Conservation (phyloP, 306 rosid genomes). For the Castanospermum australe region DNA sequence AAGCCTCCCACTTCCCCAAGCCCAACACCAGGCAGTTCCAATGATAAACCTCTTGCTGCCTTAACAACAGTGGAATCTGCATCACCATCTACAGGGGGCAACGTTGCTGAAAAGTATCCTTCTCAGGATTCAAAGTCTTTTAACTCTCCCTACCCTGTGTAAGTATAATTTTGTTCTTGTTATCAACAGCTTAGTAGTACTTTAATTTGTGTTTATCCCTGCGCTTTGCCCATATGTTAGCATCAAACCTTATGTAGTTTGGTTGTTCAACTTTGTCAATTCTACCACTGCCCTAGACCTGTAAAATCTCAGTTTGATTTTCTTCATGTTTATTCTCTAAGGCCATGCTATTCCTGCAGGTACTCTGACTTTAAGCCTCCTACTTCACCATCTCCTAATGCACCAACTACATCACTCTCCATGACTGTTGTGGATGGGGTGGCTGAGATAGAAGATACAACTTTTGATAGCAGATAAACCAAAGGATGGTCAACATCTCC, state of each 20-base stretch:
- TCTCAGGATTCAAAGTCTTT: slow-evolving; percentile 28
- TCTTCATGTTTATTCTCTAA: not conserved
- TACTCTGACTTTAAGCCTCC: slow-evolving; percentile 84
- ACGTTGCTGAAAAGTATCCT: slow-evolving; percentile 24
- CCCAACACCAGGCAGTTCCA: slow-evolving; percentile 51
- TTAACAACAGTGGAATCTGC: slow-evolving; percentile 26
- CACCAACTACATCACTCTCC: slow-evolving; percentile 42
- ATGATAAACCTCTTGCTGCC: slow-evolving; percentile 22
- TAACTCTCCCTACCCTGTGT: slow-evolving; percentile 51
- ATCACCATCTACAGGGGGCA: slow-evolving; percentile 27
- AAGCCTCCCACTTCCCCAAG: slow-evolving; percentile 67
- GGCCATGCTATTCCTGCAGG: slow-evolving; percentile 38
- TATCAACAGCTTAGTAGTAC: not conserved
- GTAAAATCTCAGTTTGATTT: not conserved
- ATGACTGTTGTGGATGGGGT: slow-evolving; percentile 26
- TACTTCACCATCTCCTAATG: slow-evolving; percentile 73
- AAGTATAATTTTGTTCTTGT: slow-evolving; percentile 24
- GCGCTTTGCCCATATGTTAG: not conserved
- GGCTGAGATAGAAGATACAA: slow-evolving; percentile 11
- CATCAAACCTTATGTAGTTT: not conserved
- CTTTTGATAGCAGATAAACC: slow-evolving; percentile 33
- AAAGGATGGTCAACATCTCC: slow-evolving; percentile 20
- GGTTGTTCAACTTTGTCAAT: slow-evolving; percentile 7
- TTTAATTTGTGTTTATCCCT: not conserved
- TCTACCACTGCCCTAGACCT: not conserved